phyloP scores from a whole-genome alignment of 2,329 filamentous ascomycete species.

The Fusarium citri region DNA sequence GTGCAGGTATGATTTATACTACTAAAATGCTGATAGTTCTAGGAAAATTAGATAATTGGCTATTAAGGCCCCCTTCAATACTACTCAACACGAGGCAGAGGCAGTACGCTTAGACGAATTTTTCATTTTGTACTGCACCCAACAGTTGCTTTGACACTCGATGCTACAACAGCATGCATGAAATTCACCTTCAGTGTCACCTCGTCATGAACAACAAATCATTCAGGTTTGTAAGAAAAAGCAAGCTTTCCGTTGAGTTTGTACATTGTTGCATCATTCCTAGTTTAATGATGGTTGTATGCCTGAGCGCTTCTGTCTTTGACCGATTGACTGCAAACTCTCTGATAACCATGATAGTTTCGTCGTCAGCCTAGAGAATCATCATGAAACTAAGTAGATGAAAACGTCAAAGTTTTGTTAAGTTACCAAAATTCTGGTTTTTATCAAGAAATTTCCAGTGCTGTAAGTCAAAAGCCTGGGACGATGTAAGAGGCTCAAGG shows the following conservation, averaged over 20 bases:
- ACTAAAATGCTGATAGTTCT: not conserved
- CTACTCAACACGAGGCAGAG: not conserved
- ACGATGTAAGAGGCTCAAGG: slow-evolving; percentile 37
- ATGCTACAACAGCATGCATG: not conserved
- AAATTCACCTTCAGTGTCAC: not conserved
- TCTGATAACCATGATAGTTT: slow-evolving; percentile 1
- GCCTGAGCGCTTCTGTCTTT: not conserved
- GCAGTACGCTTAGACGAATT: not conserved
- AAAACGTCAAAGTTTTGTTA: not conserved
- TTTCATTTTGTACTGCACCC: not conserved
- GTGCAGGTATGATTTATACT: not conserved
- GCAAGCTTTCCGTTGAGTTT: not conserved
- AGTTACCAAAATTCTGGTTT: not conserved
- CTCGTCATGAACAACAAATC: not conserved
- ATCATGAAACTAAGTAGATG: not conserved
- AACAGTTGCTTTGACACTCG: not conserved
- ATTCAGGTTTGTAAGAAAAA: not conserved
- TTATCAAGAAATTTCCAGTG: not conserved
- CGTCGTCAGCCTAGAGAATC: slow-evolving; percentile 15
- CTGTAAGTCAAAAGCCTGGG: slow-evolving; percentile 24
- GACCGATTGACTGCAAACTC: slow-evolving; percentile 6
- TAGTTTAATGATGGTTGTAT: not conserved
- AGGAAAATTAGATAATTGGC: not conserved
- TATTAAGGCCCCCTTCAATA: too few relatives aligned
- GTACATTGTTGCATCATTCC: slow-evolving; percentile 4